phyloP scores from a whole-genome alignment of 768 basidiomycete genomes.

The Hericium coralloides region DNA sequence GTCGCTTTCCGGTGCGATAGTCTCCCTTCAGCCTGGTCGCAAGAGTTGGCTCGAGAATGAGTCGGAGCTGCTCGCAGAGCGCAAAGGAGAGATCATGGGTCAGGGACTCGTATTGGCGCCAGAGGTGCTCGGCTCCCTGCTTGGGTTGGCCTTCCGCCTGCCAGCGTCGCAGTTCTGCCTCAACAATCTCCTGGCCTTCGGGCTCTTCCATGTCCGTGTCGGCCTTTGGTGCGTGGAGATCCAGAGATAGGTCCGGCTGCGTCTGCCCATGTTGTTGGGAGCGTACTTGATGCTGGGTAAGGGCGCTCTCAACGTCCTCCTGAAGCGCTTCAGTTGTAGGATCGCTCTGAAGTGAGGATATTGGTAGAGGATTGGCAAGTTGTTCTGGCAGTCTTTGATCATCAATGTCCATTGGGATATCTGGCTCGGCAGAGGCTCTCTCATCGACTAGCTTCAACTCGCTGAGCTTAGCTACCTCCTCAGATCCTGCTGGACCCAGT shows the following conservation, averaged over 20 bases:
- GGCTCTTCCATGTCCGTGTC: slow-evolving; percentile 21
- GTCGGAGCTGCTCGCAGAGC: slow-evolving; percentile 92
- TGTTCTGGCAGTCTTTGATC: slow-evolving; percentile 19
- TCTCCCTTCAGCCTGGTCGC: slow-evolving; percentile 94
- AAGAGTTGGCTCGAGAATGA: slow-evolving; percentile 91
- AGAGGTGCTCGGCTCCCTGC: slow-evolving; percentile 61
- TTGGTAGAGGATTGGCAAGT: slow-evolving; percentile 1
- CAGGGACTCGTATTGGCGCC: slow-evolving; percentile 85
- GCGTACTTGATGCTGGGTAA: slow-evolving; percentile 28
- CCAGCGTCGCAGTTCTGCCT: slow-evolving; percentile 53
- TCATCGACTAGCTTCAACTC: slow-evolving; percentile 74
- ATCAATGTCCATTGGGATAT: slow-evolving; percentile 42
- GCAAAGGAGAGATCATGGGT: slow-evolving; percentile 87
- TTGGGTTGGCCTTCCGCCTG: slow-evolving; percentile 48
- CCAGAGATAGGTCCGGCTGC: slow-evolving; percentile 18
- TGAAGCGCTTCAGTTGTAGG: slow-evolving; percentile 19
- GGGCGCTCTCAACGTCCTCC: slow-evolving; percentile 36
- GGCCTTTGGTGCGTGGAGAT: neutral
- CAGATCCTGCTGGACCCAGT: slow-evolving; percentile 78
- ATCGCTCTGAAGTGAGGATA: slow-evolving; percentile 20
- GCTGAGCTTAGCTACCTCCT: slow-evolving; percentile 72
- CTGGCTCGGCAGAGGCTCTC: slow-evolving; percentile 23
- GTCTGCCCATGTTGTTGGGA: neutral
- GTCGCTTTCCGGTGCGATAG: slow-evolving; percentile 93
- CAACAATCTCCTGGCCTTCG: slow-evolving; percentile 26